These are phyloP conservation scores for Taiozyma sp. DNA, from an alignment of 1,139 yeast genomes.

Conservation along the genomic window DNA sequence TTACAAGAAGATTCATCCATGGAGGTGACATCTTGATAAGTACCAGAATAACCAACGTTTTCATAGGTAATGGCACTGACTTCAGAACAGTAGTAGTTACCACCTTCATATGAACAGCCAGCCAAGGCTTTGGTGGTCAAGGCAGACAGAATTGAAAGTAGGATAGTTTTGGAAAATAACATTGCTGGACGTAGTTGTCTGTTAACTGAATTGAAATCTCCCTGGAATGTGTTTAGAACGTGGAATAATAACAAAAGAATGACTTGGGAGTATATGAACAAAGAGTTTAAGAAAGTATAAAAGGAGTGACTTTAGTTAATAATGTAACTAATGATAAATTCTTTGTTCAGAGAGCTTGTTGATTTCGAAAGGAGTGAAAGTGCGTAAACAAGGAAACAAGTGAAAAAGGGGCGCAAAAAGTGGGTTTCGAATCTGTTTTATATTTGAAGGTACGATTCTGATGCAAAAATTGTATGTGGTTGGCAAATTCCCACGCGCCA, in stretches of 20 bases:
- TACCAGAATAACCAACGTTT: conserved; percentile 75
- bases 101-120: conserved; percentile 45
- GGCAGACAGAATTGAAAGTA: conserved; percentile 21
- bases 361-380: conserved; percentile 12
- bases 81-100: conserved; percentile 79
- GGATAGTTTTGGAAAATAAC: conserved; percentile 22
- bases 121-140: conserved; percentile 27
- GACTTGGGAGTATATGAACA: not conserved
- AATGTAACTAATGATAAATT: not conserved
- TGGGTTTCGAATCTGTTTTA: conserved; percentile 10
- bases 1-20: conserved; percentile 67
- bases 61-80: conserved; percentile 65
- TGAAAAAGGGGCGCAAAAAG: not conserved
- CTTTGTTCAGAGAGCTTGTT: conserved; percentile 1
- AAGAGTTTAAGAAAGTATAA: not conserved
- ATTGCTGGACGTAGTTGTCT: conserved; percentile 8
- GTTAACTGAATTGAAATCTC: not conserved
- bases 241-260: not conserved
- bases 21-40: conserved; percentile 65
- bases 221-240: not conserved
- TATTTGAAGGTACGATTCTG: not conserved
- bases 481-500: not conserved
- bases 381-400: not conserved
- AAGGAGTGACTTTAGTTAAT: conserved; percentile 1
- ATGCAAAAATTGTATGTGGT: not conserved